Conservation (phyloP, 768 basidiomycete species). For the Rhodotorula toruloides region DNA sequence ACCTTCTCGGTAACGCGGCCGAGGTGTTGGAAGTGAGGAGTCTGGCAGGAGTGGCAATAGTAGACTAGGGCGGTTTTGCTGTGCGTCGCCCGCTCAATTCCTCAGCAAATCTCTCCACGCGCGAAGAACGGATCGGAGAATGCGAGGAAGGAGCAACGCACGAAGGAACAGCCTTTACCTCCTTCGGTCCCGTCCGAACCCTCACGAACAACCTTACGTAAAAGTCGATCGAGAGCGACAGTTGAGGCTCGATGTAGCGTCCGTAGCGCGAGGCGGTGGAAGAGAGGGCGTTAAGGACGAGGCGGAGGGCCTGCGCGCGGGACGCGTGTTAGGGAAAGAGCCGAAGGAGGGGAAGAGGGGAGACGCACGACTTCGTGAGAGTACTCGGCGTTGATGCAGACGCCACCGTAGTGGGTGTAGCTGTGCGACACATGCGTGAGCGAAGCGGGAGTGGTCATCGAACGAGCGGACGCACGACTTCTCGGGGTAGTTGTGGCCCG, state of each 20-base stretch:
- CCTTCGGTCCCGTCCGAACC: constrained; percentile 63
- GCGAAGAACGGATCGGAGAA: neutral
- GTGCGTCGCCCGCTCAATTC: constrained; percentile 14
- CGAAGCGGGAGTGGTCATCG: neutral
- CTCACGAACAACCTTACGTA: constrained; percentile 89
- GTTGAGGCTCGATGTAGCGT: constrained; percentile 72
- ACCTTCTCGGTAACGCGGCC: constrained; percentile 64
- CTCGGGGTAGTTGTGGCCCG: constrained; percentile 88
- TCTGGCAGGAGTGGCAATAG: constrained; percentile 76
- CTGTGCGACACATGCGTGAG: constrained; percentile 48
- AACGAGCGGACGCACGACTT: constrained; percentile 66
- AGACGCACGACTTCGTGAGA: constrained; percentile 70
- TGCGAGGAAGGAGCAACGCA: constrained; percentile 48
- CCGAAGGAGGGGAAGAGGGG: constrained; percentile 40
- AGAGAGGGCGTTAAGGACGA: constrained; percentile 80
- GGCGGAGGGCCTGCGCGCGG: constrained; percentile 61
- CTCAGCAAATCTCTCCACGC: neutral
- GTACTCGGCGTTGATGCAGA: constrained; percentile 85
- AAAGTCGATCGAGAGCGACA: constrained; percentile 93
- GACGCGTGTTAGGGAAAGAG: neutral
- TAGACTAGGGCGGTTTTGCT: constrained; percentile 84
- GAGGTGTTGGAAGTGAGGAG: constrained; percentile 76
- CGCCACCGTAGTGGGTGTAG: constrained; percentile 91
- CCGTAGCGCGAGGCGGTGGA: constrained; percentile 88
- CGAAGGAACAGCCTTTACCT: constrained; percentile 79